Evolutionary conservation across 2,329 filamentous ascomycete species (phyloP), one percentile per base, ranked within the genome.

Genomic region (Sporothrix humicola): DNA sequence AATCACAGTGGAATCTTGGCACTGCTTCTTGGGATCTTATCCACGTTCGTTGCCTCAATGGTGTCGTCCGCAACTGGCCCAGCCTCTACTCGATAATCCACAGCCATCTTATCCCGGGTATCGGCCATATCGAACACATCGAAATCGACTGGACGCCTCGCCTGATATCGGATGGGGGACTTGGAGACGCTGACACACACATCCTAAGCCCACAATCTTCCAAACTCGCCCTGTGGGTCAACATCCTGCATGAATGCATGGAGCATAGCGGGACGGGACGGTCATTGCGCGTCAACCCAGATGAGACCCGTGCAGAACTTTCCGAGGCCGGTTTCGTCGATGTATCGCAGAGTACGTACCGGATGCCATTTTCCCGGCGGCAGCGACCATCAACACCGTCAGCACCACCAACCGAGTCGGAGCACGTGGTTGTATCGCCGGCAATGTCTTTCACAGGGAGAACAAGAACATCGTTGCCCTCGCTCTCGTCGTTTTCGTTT

Each of bases 81-180:
- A 86, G 87, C 63, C 83, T 96, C 59, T 98, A 97, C 81, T 83
- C 85, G 75, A 92, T 92, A 77, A 85, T 91, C 42, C 26, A 17
- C 76, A 94, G 92, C 71, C 93, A 97, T 79, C 86, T 98, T 37
- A 90, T 90, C 77, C 93, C 94, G 1, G 91, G 91, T 1, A 87
- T 84, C 56, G 95, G 95, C 72, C 88, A 87, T 79, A 87, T 98
- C 72, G 95, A 98, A 82, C 94, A 97, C 77, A 89, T 97, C 66
- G 95, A 98, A 80, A 92, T 98, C 72, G 94, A 98, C 81, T 93
- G 93, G 81, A 85, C 88, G 66, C 93, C 94, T 20, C 89, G 89
- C 92, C 90, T 79, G 91, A 94, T 76, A 89, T 93, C 77, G 86
- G 4, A 59, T 8, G 70, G n/a, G 10, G 56, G 12, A 20, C 5